Evolutionary conservation across 257 asterid species (phyloP), one percentile per base, ranked within the genome.

Genomic region (Paulownia fortunei): DNA sequence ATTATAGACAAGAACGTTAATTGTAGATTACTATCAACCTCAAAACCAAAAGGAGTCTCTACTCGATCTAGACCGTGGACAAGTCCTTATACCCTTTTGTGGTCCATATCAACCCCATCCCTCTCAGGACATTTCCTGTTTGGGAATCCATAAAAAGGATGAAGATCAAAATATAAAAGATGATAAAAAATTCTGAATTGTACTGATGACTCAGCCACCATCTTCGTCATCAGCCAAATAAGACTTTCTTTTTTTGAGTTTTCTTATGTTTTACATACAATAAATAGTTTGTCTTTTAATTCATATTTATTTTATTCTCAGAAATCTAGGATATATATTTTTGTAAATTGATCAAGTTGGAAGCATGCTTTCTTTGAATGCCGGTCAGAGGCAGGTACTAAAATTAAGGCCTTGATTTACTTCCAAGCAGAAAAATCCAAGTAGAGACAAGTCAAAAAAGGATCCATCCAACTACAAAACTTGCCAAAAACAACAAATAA

Each of bases 391-490:
- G 11, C 51, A 71, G 16, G 15, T 12, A 12, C 6, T 34, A 5
- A 1, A 8, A 27, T 6, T 7, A 12, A 26, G 19, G 15, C 19
- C 15, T 24, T 46, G 39, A 46, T 46, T 69, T 72, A 39, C 21
- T 21, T 74, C 11, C 42, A 42, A 60, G 30, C 36, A 42, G 55
- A 67, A 67, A 39, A 55, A 16, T 76, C 58, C 69, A 39, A 67
- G 60, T 9, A 26, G 24, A 58, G 24, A 30, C 13, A 8, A 34
- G 2, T 61, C 62, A 58, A 44, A 42, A 44, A 37, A 41, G 37
- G 71, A 66, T 69, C 54, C 72, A 11, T 78, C 71, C 72, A 58
- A 58, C 30, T 6, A 51, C 15, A 19, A 42, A 70, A 59, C 34
- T 78, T 60, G 64, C 67, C 69, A 60, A 69, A 58, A 52, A n/a